These are phyloP conservation scores for Aspergillus puulaauensis DNA, from an alignment of 2,329 filamentous ascomycete species.

Conservation along the genomic window DNA sequence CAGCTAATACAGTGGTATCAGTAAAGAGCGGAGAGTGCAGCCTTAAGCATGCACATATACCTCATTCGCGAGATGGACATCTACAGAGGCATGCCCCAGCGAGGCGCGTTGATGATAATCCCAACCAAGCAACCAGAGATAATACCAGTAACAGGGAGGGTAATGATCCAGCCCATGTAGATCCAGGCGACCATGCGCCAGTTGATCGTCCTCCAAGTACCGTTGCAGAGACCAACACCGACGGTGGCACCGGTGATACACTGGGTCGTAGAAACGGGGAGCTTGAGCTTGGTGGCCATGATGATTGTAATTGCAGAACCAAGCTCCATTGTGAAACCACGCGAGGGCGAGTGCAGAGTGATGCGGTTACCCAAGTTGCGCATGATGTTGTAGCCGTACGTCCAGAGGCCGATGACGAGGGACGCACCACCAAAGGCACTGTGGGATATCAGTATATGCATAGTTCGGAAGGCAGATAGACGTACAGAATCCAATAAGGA, in stretches of 20 bases:
- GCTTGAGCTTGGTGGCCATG: slow-evolving; percentile 18
- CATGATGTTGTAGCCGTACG: slow-evolving; percentile 23
- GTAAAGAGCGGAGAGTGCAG: no score
- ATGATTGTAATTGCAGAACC: slow-evolving; percentile 20
- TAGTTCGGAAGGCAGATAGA: not conserved
- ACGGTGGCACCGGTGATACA: slow-evolving; percentile 21
- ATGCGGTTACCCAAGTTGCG: slow-evolving; percentile 20
- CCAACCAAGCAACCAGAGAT: slow-evolving; percentile 17
- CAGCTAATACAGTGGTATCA: not conserved
- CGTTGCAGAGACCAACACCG: slow-evolving; percentile 20
- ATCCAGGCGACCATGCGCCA: slow-evolving; percentile 23
- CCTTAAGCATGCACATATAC: no score
- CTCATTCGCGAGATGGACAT: no score
- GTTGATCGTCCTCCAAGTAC: slow-evolving; percentile 21
- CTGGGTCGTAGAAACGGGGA: slow-evolving; percentile 20
- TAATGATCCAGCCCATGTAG: slow-evolving; percentile 21
- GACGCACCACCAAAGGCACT: slow-evolving; percentile 18
- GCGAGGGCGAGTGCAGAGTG: slow-evolving; percentile 20
- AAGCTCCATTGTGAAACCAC: slow-evolving; percentile 21
- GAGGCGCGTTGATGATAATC: slow-evolving; percentile 19
- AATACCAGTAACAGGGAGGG: slow-evolving; percentile 16
- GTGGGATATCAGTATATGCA: not conserved
- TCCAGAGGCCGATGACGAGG: slow-evolving; percentile 20
- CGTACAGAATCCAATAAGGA: slow-evolving; percentile 21
- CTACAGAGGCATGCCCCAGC: slow-evolving; percentile 11